Evolutionary conservation across 2,329 filamentous ascomycete species (phyloP), one percentile per base, ranked within the genome.

Genomic region (Stagonosporopsis cucurbitacearum): DNA sequence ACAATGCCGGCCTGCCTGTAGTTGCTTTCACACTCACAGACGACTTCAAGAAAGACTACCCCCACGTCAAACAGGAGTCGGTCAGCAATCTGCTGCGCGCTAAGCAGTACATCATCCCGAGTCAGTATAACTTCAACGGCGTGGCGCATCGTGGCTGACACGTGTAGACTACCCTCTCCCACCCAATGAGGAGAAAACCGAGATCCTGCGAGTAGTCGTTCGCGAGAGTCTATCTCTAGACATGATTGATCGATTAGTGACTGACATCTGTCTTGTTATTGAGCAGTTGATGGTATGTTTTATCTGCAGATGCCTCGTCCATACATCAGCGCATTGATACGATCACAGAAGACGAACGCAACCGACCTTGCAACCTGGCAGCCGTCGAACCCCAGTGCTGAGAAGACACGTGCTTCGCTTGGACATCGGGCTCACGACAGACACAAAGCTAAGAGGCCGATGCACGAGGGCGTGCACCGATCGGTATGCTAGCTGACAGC

Each of bases 101-200:
- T 4, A 86, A 86, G 67, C 86, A 89, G 73, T 90, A 88, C 77
- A 89, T 90, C 57, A 86, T 90, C 54, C 87, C 87, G 20, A 89
- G 80, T 82, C 74, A 68, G 78, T 70, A 11, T 20, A 23, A 6
- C n/a, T 66, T 28, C n/a, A 41, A 20, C 41, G 19, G 50, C 42
- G 22, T 32, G 17, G 35, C 48, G 35, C 47, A 26, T 22, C 26
- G 13, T 55, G 39, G 33, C 64, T 69, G 33, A 67, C 54, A 33
- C 37, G 22, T 39, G 32, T 54, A 81, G 79, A 89, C 76, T 90
- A 90, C 69, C 82, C 85, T 1, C 78, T 90, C 5, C 87, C 87
- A 8, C 86, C 86, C 0, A 79, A 77, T 39, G 84, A 86, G 67
- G 82, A 87, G 15, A 78, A 82, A 49, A 87, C 78, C 0, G 86